Base-by-base conservation (phyloP, 192 early-diverging fungal genomes). In the Funneliformis mosseae region DNA sequence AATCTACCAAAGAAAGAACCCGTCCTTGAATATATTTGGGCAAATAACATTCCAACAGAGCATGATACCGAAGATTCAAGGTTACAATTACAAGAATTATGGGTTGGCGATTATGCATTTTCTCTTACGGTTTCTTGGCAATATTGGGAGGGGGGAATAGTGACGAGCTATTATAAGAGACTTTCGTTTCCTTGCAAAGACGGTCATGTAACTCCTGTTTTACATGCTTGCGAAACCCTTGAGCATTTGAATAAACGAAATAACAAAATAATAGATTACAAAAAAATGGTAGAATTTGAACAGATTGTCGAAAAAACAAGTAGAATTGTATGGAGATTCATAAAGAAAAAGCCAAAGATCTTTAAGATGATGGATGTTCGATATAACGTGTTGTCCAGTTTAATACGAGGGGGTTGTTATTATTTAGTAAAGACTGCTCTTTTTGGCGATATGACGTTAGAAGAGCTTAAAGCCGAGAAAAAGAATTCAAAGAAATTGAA, bases 301-400 rank as follows among this genome's bases (percentile, higher is more conserved):
- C n/a, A 28, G 12, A 12, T 64, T 0, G 2, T 64, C 8, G 63
- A 64, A 64, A 27, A 11, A 14, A 64, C 27, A 12, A 64, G 10
- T 64, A 64, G 27, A 64, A 64, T 64, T 64, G 27, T 64, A 12
- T 64, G 63, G 63, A 64, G 63, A 64, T 64, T 64, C 25, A 23
- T 28, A 27, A 28, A 64, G 23, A 64, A 64, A 27, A 64, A 64
- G 5, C 63, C 63, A 11, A 23, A 27, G 12, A 4, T 64, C 10
- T 64, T 23, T 23, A 64, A 64, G 27, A 0, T 64, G 63, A 64
- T 64, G 12, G 63, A 64, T 64, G 63, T 64, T 28, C n/a, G 63
- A 64, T 64, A 64, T 25, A 14, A 7, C 27, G n/a, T 64, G 4
- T 27, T 64, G 25, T 64, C 63, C 9, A 28, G 25, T 12, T 28